phyloP scores from a whole-genome alignment of 805 yeast species.

The Pichia occidentalis region DNA sequence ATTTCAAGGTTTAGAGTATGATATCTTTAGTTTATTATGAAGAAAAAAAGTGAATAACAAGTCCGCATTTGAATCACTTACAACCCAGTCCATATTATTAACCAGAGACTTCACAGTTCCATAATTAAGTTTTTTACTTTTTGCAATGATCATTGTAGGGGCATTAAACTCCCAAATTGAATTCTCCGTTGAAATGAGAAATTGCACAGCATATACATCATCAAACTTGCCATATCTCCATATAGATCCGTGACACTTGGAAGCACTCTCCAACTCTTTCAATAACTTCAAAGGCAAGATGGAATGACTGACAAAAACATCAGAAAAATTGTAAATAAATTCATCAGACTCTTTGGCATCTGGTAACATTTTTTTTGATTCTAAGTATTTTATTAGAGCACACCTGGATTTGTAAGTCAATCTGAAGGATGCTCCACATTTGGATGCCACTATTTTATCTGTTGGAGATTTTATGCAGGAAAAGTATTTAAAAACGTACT shows the following conservation, averaged over 20 bases:
- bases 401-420: neutral
- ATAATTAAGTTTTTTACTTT: neutral
- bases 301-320: neutral
- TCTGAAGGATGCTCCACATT: neutral
- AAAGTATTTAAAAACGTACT: neutral
- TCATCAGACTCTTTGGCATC: too few species aligned
- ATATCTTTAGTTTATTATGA: constrained; percentile 1
- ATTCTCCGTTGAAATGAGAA: constrained; percentile 3
- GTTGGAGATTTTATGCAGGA: neutral
- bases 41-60: neutral
- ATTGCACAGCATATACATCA: constrained; percentile 6
- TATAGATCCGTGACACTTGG: neutral
- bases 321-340: constrained; percentile 1
- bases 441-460: neutral
- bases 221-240: constrained; percentile 5
- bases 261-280: neutral
- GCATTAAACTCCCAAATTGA: constrained; percentile 1
- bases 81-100: constrained; percentile 1
- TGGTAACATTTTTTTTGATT: neutral
- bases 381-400: neutral
- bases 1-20: neutral
- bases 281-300: neutral
- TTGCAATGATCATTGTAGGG: constrained; percentile 8
- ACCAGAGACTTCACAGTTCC: neutral
- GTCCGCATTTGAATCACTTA: neutral